These are phyloP conservation scores for Senna siamea DNA, from an alignment of 306 rosid species.

Conservation along the genomic window DNA sequence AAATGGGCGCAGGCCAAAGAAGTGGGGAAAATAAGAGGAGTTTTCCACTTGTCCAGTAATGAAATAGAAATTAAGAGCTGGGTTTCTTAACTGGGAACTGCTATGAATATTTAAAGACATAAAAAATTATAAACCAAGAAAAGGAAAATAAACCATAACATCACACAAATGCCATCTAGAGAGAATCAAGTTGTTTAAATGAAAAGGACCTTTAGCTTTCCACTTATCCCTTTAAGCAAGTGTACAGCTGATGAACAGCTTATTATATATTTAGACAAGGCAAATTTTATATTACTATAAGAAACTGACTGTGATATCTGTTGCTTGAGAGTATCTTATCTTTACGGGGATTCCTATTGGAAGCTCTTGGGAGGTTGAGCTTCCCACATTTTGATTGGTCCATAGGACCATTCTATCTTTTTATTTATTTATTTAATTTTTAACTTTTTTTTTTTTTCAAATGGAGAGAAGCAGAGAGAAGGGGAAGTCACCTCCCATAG, in stretches of 20 bases:
- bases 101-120: neutral
- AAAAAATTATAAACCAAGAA: neutral
- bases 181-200: neutral
- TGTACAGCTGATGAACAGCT: neutral
- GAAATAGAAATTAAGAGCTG: too few relatives aligned
- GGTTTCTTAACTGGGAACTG: too few relatives aligned
- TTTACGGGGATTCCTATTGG: too few relatives aligned
- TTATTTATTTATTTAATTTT: too few relatives aligned
- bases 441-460: too few relatives aligned
- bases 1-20: neutral
- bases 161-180: neutral
- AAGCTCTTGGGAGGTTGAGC: too few relatives aligned
- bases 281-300: neutral
- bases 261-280: neutral
- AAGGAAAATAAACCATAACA: neutral
- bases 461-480: too few relatives aligned
- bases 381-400: too few relatives aligned
- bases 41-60: too few relatives aligned
- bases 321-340: conserved; percentile 3
- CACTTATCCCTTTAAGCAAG: neutral
- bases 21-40: neutral
- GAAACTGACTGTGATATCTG: neutral
- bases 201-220: neutral
- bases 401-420: too few relatives aligned
- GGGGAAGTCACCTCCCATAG: too few relatives aligned